phyloP scores from a whole-genome alignment of 2,329 filamentous ascomycete genomes.

The Stylonectria norvegica region DNA sequence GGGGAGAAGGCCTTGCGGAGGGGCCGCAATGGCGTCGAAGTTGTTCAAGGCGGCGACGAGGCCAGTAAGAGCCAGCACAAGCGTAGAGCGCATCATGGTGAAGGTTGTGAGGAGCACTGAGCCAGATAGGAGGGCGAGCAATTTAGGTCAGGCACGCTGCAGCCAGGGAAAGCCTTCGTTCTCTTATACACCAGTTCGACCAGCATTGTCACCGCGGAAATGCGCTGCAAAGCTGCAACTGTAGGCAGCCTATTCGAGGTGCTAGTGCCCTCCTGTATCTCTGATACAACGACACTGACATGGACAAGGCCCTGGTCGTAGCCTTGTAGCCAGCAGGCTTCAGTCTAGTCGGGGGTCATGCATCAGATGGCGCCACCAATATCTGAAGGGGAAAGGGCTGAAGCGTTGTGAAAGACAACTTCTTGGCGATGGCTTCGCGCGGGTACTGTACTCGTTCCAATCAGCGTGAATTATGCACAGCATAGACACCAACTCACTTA shows the following conservation, averaged over 20 bases:
- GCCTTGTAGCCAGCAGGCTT: constrained; percentile 6
- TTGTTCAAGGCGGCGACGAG: constrained; percentile 24
- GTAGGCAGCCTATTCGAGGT: too few relatives aligned
- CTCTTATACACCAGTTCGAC: too few relatives aligned
- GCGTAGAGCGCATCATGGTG: constrained; percentile 25
- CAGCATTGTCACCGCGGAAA: too few relatives aligned
- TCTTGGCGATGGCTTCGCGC: constrained; percentile 18
- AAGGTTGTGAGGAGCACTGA: background rate
- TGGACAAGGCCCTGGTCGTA: constrained; percentile 4
- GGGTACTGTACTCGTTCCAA: too few relatives aligned
- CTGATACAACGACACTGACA: too few relatives aligned
- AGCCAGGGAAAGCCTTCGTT: too few relatives aligned
- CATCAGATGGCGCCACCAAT: constrained; percentile 17
- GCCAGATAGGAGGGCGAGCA: too few relatives aligned
- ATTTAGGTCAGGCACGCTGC: too few relatives aligned
- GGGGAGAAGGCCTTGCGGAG: too few relatives aligned
- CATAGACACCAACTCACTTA: too few relatives aligned
- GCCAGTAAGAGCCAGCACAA: constrained; percentile 27
- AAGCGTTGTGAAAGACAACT: background rate
- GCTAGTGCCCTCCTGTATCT: background rate
- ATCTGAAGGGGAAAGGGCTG: constrained; percentile 6
- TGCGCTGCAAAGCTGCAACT: too few relatives aligned
- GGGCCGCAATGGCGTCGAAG: constrained; percentile 31
- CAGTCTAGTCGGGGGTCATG: constrained; percentile 17
- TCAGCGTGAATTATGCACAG: too few relatives aligned